Percentiles rank a stretch among this genome's conserved stretches.
Conservation (phyloP, 129 eudicot species). For the Glebionis coronaria region DNA sequence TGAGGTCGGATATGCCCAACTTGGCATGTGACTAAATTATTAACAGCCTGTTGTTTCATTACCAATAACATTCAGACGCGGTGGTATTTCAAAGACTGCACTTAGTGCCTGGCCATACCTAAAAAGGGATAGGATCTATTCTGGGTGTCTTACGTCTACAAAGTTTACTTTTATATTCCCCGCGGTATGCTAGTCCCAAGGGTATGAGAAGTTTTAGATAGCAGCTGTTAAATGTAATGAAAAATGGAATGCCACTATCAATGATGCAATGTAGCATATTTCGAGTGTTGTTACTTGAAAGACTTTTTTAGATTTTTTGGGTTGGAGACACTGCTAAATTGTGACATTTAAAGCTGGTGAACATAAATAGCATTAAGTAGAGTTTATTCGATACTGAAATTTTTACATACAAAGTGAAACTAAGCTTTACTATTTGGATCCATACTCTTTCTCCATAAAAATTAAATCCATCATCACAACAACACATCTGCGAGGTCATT, state of each 20-base stretch:
- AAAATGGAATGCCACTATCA: no score
- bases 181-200: background rate
- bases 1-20: background rate
- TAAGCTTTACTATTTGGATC: background rate
- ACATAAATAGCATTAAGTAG: background rate
- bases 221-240: no score
- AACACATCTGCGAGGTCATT: no score
- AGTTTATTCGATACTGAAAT: background rate
- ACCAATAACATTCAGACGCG: background rate
- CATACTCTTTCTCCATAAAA: no score
- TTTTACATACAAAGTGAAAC: background rate
- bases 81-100: background rate
- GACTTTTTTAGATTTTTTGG: background rate
- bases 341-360: background rate
- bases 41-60: background rate
- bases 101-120: background rate
- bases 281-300: background rate
- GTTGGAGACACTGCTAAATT: background rate
- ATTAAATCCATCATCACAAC: no score
- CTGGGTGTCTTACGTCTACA: background rate
- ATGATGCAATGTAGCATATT: no score
- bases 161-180: background rate
- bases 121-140: background rate
- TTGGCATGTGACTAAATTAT: background rate
- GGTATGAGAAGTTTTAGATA: background rate